Evolutionary conservation across 805 yeast genomes (phyloP), one percentile per base, ranked within the genome.

Genomic region (Phaffomyces opuntiae): DNA sequence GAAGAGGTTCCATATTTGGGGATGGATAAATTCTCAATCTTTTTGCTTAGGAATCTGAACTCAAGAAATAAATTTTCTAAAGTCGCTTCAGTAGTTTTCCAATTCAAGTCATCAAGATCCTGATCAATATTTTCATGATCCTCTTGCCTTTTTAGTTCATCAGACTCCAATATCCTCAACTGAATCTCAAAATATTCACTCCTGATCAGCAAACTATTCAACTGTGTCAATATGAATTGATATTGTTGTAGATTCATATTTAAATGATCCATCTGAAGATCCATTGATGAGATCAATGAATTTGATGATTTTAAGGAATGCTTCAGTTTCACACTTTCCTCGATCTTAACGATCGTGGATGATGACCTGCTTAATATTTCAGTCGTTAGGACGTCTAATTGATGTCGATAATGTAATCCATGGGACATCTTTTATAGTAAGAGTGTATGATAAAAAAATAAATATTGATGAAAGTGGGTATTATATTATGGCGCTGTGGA

Each of bases 31-130:
- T 38, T 34, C 9, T 49, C 53, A 14, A 59, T 40, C 42, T 54
- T 54, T 16, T 53, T 53, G 16, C 50, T 51, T 16, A 72, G 45
- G 44, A 66, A 69, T 16, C 61, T 57, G 46, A 62, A 72, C 49
- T 73, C 78, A 40, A 67, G 53, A 33, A 62, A 61, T 21, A 73
- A 44, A 48, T 73, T 73, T 19, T 72, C 75, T 38, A 70, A 55
- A 3, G 76, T 73, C 2, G 75, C 72, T 43, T 70, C 73, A 0
- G 70, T 65, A 5, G 75, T 69, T 59, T 67, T 63, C 73, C 73
- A 68, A 46, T 70, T 69, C 29, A 70, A 53, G 36, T 64, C 67
- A n/a, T 59, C 56, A 40, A 66, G 24, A 21, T 21, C 24, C 2
- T 17, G 2, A 17, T 17, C 19, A 3, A 17, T 17, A 17, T 17